Evolutionary conservation across 805 yeast genomes (phyloP), one percentile per base, ranked within the genome.

Genomic region (Limtongozyma cylindracea): DNA sequence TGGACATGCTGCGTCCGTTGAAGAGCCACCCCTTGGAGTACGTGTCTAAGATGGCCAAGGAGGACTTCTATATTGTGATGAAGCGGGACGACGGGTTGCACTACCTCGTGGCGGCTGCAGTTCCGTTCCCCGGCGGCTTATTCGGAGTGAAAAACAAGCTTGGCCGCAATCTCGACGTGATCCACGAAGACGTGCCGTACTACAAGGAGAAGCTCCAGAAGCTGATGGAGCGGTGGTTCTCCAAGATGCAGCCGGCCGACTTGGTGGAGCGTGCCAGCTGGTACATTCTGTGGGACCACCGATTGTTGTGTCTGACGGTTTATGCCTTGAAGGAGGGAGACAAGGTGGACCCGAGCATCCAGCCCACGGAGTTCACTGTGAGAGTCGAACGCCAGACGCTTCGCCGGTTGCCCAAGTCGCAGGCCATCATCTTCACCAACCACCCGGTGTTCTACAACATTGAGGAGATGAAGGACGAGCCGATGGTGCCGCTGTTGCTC

Each of bases 371-470:
- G 27, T 68, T 66, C 39, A 61, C 61, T 27, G 70, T 70, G 9
- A 52, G 82, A 31, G 73, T 69, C 6, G 78, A 71, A 39, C 55
- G 78, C 31, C 82, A 70, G 39, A 65, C 80, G 1, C 45, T 70
- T 25, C 50, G 78, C 35, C 52, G 70, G 34, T 49, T 70, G 23
- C 80, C 82, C 18, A 64, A 53, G 35, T 43, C 71, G 1, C 33
- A 49, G 21, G 78, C 78, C 3, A 62, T 70, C 27, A 62, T 70
- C 22, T 70, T 70, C 48, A 65, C 78, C 13, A 70, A 70, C 36
- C 82, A 70, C 37, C 82, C 80, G 4, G 52, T 68, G n/a, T 72
- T 68, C 36, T 73, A 73, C 40, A 60, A 72, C 3, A 63, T 73
- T 19, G 82, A 72, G 18, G 84, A 74, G 25, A 61, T 66, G 45